Evolutionary conservation across 192 early-diverging fungal genomes (phyloP).

Genomic region (Phlyctochytrium bullatum): DNA sequence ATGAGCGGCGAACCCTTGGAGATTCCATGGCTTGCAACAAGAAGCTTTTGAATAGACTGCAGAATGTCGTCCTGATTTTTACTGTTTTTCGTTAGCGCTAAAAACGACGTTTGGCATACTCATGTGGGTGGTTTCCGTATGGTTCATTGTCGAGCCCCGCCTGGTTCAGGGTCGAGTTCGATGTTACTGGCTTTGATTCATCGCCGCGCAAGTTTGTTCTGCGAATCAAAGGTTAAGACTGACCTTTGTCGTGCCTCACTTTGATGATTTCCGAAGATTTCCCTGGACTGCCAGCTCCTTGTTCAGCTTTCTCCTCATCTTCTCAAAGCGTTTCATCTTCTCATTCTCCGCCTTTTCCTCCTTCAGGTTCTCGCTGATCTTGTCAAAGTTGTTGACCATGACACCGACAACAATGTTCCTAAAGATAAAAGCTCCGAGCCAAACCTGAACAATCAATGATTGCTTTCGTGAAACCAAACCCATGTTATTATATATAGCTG

Average conservation of each 20-base stretch:
- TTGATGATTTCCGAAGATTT: conserved; percentile 26
- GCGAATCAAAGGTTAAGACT: no score
- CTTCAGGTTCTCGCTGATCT: conserved; percentile 34
- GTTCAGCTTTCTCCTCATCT: conserved; percentile 39
- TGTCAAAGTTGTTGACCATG: conserved; percentile 49
- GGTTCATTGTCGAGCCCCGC: conserved; percentile 10
- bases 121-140: neutral
- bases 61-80: conserved; percentile 25
- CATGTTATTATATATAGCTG: conserved; percentile 39
- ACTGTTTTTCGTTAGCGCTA: neutral
- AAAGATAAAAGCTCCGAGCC: conserved; percentile 49
- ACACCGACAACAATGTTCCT: conserved; percentile 51
- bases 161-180: neutral
- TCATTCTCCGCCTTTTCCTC: conserved; percentile 28
- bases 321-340: conserved; percentile 35
- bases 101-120: conserved; percentile 4
- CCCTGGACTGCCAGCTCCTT: conserved; percentile 39
- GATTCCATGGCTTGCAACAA: conserved; percentile 32
- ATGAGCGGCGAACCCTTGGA: conserved; percentile 27
- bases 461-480: no score
- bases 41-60: conserved; percentile 29
- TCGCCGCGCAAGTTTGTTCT: no score
- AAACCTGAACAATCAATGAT: no score
- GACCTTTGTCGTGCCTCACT: no score
- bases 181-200: no score